These are phyloP conservation scores for Misopates orontium DNA, from an alignment of 257 asterid species.

Conservation along the genomic window DNA sequence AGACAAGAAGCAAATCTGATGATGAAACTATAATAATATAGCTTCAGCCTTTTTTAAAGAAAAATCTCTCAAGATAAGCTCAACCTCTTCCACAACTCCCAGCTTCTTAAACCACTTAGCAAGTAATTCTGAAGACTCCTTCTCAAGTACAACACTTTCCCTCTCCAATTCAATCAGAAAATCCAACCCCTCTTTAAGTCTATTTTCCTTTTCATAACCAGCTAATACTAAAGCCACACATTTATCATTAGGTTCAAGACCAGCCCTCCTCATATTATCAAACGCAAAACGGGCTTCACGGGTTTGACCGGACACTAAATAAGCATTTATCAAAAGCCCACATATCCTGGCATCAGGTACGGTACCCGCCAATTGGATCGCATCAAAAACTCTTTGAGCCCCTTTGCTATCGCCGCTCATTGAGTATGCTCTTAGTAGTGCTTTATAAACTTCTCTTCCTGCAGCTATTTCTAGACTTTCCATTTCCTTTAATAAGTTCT, in stretches of 20 bases:
- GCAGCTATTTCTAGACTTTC: constrained; percentile 66
- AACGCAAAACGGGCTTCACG: constrained; percentile 68
- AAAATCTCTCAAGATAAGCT: constrained; percentile 61
- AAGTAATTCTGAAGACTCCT: constrained; percentile 66
- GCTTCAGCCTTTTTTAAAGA: constrained; percentile 23
- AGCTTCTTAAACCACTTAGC: constrained; percentile 68
- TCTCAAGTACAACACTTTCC: constrained; percentile 46
- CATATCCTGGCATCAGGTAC: constrained; percentile 73
- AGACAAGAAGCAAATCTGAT: background rate
- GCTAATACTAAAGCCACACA: constrained; percentile 64
- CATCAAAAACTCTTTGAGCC: constrained; percentile 75
- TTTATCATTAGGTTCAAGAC: constrained; percentile 72
- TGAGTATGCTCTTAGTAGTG: constrained; percentile 79
- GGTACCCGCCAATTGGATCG: constrained; percentile 73
- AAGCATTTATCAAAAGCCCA: constrained; percentile 83
- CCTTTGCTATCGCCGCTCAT: constrained; percentile 69
- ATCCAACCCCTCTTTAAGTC: constrained; percentile 63
- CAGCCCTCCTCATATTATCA: constrained; percentile 61
- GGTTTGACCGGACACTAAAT: constrained; percentile 53
- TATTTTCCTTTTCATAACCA: constrained; percentile 65
- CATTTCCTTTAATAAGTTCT: constrained; percentile 65
- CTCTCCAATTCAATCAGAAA: constrained; percentile 63
- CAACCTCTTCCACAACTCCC: constrained; percentile 81
- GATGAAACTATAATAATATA: constrained; percentile 23
- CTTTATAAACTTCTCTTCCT: constrained; percentile 83